Conservation (phyloP, 1,139 yeast species). For the Kodamaea sp. region DNA sequence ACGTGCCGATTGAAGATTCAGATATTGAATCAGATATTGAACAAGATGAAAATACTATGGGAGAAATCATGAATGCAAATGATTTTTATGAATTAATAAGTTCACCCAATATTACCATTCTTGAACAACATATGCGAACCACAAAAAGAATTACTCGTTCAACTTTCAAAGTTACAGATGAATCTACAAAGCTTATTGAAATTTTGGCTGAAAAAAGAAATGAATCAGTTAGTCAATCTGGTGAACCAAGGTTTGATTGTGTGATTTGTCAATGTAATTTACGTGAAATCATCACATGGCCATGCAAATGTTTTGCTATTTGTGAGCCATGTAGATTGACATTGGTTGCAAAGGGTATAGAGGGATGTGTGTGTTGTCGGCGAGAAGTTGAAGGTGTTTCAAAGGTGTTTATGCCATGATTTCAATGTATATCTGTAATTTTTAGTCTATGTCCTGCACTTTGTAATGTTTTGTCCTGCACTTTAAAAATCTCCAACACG, state of each 20-base stretch:
- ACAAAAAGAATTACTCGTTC: constrained; percentile 40
- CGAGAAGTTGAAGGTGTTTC: constrained; percentile 60
- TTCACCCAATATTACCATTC: constrained; percentile 24
- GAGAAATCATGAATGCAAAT: constrained; percentile 30
- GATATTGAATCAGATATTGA: constrained; percentile 14
- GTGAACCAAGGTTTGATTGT: constrained; percentile 42
- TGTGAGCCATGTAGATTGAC: constrained; percentile 81
- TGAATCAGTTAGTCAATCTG: constrained; percentile 8
- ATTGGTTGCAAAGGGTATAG: constrained; percentile 70
- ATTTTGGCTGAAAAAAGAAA: constrained; percentile 19
- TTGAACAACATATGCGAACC: constrained; percentile 34
- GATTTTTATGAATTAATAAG: constrained; percentile 29
- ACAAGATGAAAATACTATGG: constrained; percentile 3
- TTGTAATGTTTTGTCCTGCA: no score
- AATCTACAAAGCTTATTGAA: constrained; percentile 21
- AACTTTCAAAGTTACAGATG: constrained; percentile 18
- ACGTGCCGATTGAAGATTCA: constrained; percentile 19
- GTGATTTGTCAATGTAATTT: constrained; percentile 77
- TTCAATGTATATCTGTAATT: no score
- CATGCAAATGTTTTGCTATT: constrained; percentile 83
- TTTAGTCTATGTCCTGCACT: no score
- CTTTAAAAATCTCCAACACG: neutral
- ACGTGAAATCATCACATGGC: constrained; percentile 85
- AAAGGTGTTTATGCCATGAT: constrained; percentile 50
- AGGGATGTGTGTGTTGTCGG: constrained; percentile 84